A percentile compares a stretch with the other conserved stretches of the same genome.
These are phyloP conservation scores for Neurospora sp. DNA, from an alignment of 495 filamentous ascomycete genomes.

Conservation along the genomic window DNA sequence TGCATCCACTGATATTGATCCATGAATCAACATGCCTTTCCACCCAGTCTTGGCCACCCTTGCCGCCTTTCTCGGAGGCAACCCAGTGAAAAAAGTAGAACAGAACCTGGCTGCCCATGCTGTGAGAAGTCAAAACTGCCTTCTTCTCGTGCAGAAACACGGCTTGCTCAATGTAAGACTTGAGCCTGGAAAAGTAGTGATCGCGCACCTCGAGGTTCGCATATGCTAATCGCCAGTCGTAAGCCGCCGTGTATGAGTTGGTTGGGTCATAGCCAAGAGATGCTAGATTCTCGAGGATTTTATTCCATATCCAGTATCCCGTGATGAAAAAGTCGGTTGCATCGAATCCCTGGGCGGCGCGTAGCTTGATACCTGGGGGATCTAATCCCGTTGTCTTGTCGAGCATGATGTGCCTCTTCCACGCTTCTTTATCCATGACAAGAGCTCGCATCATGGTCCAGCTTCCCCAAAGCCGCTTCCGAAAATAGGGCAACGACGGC, in stretches of 20 bases:
- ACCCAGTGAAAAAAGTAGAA: conserved; percentile 99
- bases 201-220: conserved; percentile 79
- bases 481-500: conserved; percentile 76
- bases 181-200: conserved; percentile 85
- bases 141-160: conserved; percentile 61
- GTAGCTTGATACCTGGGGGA: conserved; percentile 82
- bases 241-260: conserved; percentile 89
- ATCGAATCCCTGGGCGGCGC: conserved; percentile 94
- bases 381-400: conserved; percentile 87
- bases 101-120: conserved; percentile 92
- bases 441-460: conserved; percentile 98
- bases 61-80: conserved; percentile 65
- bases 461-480: conserved; percentile 88
- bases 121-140: conserved; percentile 81
- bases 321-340: conserved; percentile 94
- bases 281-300: conserved; percentile 92
- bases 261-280: conserved; percentile 94
- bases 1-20: conserved; percentile 97
- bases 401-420: conserved; percentile 96
- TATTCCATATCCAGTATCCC: conserved; percentile 97
- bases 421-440: conserved; percentile 82
- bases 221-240: conserved; percentile 97
- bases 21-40: conserved; percentile 83
- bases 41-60: conserved; percentile 81
- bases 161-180: conserved; percentile 79